These are phyloP conservation scores for Wickerhamomyces rabaulensis DNA, from an alignment of 805 yeast species.

Conservation along the genomic window DNA sequence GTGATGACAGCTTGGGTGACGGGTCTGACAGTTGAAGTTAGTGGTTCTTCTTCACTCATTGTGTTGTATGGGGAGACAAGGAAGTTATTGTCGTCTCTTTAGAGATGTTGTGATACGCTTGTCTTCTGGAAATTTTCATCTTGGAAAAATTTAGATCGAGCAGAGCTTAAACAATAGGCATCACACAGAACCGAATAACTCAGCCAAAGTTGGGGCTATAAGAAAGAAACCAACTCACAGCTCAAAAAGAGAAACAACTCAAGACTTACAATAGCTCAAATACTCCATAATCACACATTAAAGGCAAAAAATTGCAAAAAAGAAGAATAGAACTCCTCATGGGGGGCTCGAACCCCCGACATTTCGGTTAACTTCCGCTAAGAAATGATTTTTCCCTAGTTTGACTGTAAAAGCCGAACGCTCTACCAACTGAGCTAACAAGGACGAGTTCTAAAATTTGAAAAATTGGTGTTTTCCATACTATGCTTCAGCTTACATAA, in stretches of 20 bases:
- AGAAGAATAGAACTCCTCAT: conserved; percentile 37
- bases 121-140: background rate
- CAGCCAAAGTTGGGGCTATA: too few species aligned
- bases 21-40: conserved; percentile 71
- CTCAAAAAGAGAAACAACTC: too few species aligned
- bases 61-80: background rate
- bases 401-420: conserved; percentile 53
- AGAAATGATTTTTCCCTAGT: conserved; percentile 22
- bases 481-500: too few species aligned
- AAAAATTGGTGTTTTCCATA: background rate
- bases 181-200: too few species aligned
- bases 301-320: background rate
- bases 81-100: too few species aligned
- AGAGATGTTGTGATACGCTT: background rate
- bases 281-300: too few species aligned
- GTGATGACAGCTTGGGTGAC: conserved; percentile 67
- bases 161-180: too few species aligned
- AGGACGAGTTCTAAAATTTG: conserved; percentile 33
- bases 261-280: too few species aligned
- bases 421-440: conserved; percentile 67
- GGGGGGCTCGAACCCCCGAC: conserved; percentile 50
- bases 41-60: conserved; percentile 48
- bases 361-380: conserved; percentile 39
- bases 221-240: too few species aligned
- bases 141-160: background rate